Base-by-base conservation (phyloP, 331 rosid genomes). In the Stylosanthes scabra region DNA sequence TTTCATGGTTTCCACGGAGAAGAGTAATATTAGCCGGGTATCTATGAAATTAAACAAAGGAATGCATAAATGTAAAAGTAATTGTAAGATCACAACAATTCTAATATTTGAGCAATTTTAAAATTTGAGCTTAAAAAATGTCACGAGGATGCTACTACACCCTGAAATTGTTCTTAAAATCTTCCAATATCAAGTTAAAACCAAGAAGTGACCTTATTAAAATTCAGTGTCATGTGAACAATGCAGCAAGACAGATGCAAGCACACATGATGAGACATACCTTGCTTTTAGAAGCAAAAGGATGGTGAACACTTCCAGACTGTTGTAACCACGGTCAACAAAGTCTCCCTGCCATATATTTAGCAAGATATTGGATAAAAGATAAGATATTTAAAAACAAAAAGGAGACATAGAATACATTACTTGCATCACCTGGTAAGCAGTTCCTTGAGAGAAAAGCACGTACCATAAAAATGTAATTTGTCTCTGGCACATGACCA, bases 221-320 rank as follows among this genome's bases (percentile, higher is more conserved):
- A 42, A 73, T 40, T 54, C 42, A 63, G 58, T 55, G 57, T 49
- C 62, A 58, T 4, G 29, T 60, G 41, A 65, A 79, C 47, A 65
- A 31, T 59, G 14, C 44, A 54, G 12, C 51, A 68, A 78, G 57
- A 50, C 34, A 66, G 25, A 78, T 14, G 64, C 31, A 63, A 63
- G 44, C 42, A 59, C 15, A 59, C 68, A 76, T 56, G 31, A 60
- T 61, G 63, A 56, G 14, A 66, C 70, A 69, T 82, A 93, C 98
- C 98, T 93, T 56, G 98, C 98, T 84, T 93, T 93, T 14, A 93
- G 98, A 86, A 93, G 97, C 84, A 93, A 83, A 71, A 93, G 98
- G 73, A 93, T 91, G 11, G 98, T 93, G 90, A 93, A 93, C 62
- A 93, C 98, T 86, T 93, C 98, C 56, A 93, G 96, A 88, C 98